Evolutionary conservation across 768 basidiomycete species (phyloP).

Genomic region (Pleurotus tuoliensis): DNA sequence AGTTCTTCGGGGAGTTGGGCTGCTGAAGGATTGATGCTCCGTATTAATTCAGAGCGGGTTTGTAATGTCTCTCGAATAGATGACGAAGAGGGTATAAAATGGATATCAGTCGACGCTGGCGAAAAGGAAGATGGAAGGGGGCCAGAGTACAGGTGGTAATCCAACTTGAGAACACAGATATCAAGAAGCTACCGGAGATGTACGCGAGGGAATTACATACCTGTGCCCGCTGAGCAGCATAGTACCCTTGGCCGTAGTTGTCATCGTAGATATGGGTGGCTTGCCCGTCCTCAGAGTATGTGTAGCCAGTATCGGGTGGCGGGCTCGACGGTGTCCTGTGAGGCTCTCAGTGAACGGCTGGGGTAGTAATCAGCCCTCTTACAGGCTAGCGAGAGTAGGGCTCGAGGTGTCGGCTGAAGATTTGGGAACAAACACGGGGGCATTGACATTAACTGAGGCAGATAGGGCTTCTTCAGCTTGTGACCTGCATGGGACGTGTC

Average conservation of each 20-base stretch:
- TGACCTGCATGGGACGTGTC: conserved; percentile 22
- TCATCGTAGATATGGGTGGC: conserved; percentile 17
- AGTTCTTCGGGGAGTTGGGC: conserved; percentile 74
- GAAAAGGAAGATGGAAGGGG: conserved; percentile 55
- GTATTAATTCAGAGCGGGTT: conserved; percentile 63
- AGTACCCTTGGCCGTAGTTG: conserved; percentile 25
- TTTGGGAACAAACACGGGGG: conserved; percentile 83
- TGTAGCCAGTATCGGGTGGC: conserved; percentile 19
- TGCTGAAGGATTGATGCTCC: conserved; percentile 40
- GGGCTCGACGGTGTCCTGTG: conserved; percentile 17
- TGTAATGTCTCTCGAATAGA: conserved; percentile 42
- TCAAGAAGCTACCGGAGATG: too few relatives aligned
- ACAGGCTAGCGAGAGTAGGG: conserved; percentile 22
- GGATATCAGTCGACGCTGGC: conserved; percentile 40
- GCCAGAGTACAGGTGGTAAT: conserved; percentile 90
- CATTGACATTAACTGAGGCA: conserved; percentile 64
- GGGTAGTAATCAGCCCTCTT: conserved; percentile 13
- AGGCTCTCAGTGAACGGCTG: background rate
- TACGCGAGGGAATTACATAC: conserved; percentile 31
- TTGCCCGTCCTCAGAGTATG: conserved; percentile 17
- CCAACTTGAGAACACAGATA: conserved; percentile 46
- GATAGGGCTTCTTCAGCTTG: conserved; percentile 2
- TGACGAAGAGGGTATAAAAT: conserved; percentile 62
- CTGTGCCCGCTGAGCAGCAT: conserved; percentile 54
- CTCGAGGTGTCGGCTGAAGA: conserved; percentile 26